Percentiles rank a stretch among this genome's conserved stretches.
Evolutionary conservation across 1,284 basidiomycete genomes (phyloP).

Genomic region (Leccinum subatratum): DNA sequence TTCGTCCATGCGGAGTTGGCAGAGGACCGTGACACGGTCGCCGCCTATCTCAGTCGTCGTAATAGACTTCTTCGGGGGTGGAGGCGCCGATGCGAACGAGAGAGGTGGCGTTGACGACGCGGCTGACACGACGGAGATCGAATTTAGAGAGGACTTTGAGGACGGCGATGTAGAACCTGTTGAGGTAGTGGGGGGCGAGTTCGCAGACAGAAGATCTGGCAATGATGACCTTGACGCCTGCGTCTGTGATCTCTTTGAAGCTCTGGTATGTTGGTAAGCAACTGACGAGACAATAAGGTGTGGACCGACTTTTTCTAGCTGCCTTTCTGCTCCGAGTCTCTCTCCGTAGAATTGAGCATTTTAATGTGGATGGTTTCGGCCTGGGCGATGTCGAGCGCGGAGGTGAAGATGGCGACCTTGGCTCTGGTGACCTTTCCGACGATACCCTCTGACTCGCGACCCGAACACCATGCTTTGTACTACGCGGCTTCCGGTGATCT

Average conservation of each 20-base stretch:
- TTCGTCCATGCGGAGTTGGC: too few species aligned
- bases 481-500: slow-evolving; percentile 87
- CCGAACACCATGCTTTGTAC: slow-evolving; percentile 99
- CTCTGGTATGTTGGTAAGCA: too few species aligned
- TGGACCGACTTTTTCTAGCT: too few species aligned
- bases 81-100: slow-evolving; percentile 94
- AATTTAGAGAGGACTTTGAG: slow-evolving; percentile 99
- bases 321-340: too few species aligned
- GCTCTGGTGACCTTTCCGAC: slow-evolving; percentile 79
- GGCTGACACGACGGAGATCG: slow-evolving; percentile 89
- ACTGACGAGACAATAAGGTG: too few species aligned
- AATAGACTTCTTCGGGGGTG: slow-evolving; percentile 79
- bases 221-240: slow-evolving; percentile 91
- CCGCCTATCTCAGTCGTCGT: too few species aligned
- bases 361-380: slow-evolving; percentile 99
- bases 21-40: too few species aligned
- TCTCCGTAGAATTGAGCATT: too few species aligned
- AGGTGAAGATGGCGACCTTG: slow-evolving; percentile 94
- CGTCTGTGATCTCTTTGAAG: slow-evolving; percentile 95
- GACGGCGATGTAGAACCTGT: slow-evolving; percentile 89
- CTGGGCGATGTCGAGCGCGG: slow-evolving; percentile 87
- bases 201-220: slow-evolving; percentile 93
- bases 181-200: slow-evolving; percentile 95
- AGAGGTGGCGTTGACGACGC: slow-evolving; percentile 94
- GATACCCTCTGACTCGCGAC: slow-evolving; percentile 87